These are phyloP conservation scores for Entomortierella lignicola DNA, from an alignment of 192 early-diverging fungal genomes.

Conservation along the genomic window DNA sequence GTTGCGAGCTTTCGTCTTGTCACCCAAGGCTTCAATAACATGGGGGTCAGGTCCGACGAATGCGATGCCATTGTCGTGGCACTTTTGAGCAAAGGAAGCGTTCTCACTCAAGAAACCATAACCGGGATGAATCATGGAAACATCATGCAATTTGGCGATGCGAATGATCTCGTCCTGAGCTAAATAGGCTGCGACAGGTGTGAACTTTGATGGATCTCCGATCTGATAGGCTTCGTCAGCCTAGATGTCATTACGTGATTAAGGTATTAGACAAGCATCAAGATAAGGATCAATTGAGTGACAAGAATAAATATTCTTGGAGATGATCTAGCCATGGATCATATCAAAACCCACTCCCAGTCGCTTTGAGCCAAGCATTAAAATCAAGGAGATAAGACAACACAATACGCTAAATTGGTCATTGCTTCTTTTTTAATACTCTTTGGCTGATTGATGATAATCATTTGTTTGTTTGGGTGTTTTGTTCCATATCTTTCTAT, in stretches of 20 bases:
- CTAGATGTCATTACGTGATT: conserved; percentile 24
- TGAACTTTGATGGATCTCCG: conserved; percentile 79
- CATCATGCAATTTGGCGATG: conserved; percentile 84
- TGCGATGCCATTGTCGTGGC: conserved; percentile 88
- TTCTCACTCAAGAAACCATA: conserved; percentile 98
- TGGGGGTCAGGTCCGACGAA: conserved; percentile 90
- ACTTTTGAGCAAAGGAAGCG: conserved; percentile 89
- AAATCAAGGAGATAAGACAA: not conserved
- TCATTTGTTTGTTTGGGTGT: no score
- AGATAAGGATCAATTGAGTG: not conserved
- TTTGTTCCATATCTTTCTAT: no score
- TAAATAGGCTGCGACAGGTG: conserved; percentile 96
- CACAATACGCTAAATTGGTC: not conserved
- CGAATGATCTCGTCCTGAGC: conserved; percentile 92
- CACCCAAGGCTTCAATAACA: conserved; percentile 90
- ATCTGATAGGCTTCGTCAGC: conserved; percentile 98
- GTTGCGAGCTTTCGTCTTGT: conserved; percentile 93
- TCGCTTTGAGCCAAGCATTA: no score
- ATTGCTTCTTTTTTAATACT: not conserved
- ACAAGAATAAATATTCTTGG: not conserved
- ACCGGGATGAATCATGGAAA: conserved; percentile 93
- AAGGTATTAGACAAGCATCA: not conserved
- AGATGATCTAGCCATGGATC: not conserved
- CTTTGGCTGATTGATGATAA: not conserved
- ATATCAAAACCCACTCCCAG: no score